Conservation (phyloP, 345 rosid species). For the Capsella bursapastoris region DNA sequence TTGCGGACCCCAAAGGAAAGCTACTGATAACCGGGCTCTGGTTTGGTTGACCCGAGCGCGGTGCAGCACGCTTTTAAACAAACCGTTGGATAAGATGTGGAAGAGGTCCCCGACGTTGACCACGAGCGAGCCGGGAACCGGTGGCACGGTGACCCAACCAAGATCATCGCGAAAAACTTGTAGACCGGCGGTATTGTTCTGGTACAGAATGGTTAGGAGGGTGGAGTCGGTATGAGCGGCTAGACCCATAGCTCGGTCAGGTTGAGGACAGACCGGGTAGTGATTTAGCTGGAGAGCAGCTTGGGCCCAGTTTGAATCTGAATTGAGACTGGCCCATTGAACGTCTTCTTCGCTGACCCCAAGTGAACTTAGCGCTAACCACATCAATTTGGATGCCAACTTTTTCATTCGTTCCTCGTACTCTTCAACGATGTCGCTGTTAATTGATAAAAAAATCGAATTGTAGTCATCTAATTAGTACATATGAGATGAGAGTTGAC, state of each 20-base stretch:
- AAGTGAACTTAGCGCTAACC: slow-evolving; percentile 53
- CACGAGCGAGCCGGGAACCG: slow-evolving; percentile 62
- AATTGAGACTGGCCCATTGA: slow-evolving; percentile 44
- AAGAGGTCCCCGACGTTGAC: slow-evolving; percentile 88
- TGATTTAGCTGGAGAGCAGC: slow-evolving; percentile 74
- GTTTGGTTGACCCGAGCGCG: slow-evolving; percentile 63
- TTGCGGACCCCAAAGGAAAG: slow-evolving; percentile 64
- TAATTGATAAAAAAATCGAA: slow-evolving; percentile 28
- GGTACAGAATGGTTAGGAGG: slow-evolving; percentile 71
- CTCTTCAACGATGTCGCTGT: slow-evolving; percentile 62
- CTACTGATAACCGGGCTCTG: slow-evolving; percentile 66
- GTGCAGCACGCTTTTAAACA: slow-evolving; percentile 62
- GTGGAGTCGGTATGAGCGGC: slow-evolving; percentile 93
- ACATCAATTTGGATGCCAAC: slow-evolving; percentile 57
- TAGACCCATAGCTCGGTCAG: slow-evolving; percentile 70
- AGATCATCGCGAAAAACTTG: slow-evolving; percentile 59
- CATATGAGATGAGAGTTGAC: neutral
- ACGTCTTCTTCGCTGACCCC: slow-evolving; percentile 46
- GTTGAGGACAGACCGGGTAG: slow-evolving; percentile 83
- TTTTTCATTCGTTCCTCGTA: slow-evolving; percentile 71
- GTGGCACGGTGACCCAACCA: slow-evolving; percentile 72
- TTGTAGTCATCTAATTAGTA: slow-evolving; percentile 16
- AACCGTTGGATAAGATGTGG: slow-evolving; percentile 70
- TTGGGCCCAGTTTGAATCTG: slow-evolving; percentile 43
- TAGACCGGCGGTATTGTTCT: slow-evolving; percentile 57